phyloP scores from a whole-genome alignment of 768 basidiomycete species.

The Amylocystis lapponica region DNA sequence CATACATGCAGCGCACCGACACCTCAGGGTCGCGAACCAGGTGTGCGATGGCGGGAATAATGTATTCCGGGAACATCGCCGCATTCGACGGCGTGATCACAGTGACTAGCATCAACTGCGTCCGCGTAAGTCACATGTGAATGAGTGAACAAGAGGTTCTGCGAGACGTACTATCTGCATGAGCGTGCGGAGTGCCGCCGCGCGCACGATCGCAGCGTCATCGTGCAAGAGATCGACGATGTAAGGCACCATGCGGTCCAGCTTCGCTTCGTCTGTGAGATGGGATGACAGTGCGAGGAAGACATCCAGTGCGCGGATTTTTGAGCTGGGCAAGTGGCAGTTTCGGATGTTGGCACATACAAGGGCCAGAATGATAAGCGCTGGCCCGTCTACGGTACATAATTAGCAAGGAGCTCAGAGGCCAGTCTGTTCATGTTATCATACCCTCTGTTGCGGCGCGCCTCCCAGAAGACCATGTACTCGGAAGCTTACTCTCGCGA shows the following conservation, averaged over 20 bases:
- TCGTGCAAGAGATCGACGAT: constrained; percentile 86
- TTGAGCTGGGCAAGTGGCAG: constrained; percentile 79
- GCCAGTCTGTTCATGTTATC: neutral
- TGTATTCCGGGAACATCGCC: constrained; percentile 90
- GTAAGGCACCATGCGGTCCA: constrained; percentile 91
- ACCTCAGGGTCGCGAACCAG: constrained; percentile 81
- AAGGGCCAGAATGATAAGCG: constrained; percentile 81
- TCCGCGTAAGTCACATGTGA: neutral
- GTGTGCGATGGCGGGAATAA: constrained; percentile 84
- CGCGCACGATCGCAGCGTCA: constrained; percentile 78
- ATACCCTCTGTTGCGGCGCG: constrained; percentile 60
- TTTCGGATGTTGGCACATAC: constrained; percentile 88
- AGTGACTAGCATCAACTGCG: constrained; percentile 53
- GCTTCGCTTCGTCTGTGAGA: constrained; percentile 90
- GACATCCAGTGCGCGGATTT: constrained; percentile 78
- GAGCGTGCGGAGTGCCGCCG: constrained; percentile 68
- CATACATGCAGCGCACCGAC: constrained; percentile 74
- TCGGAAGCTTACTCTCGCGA: constrained; percentile 46
- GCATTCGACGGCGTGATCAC: constrained; percentile 60
- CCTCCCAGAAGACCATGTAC: constrained; percentile 25
- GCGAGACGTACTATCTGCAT: constrained; percentile 68
- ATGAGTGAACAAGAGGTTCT: neutral
- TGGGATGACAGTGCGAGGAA: constrained; percentile 76
- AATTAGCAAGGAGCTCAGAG: neutral
- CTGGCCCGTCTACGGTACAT: constrained; percentile 65